Conservation (phyloP, 2,329 filamentous ascomycete genomes). For the Zasmidium angulare region DNA sequence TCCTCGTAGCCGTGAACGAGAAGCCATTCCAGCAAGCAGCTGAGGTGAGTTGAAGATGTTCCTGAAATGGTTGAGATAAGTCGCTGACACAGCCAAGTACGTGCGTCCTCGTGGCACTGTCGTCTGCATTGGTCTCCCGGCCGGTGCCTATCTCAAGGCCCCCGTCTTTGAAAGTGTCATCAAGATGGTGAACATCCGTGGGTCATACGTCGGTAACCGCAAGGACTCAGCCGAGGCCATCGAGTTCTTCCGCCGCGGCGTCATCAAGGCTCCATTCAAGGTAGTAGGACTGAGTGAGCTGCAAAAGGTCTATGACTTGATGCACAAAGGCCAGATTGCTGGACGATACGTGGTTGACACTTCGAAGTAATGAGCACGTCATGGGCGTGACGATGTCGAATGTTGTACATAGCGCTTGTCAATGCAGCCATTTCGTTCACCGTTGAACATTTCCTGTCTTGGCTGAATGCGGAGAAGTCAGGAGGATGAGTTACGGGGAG, state of each 20-base stretch:
- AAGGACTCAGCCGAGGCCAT: slow-evolving; percentile 84
- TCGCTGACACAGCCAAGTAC: slow-evolving; percentile 53
- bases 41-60: slow-evolving; percentile 40
- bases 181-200: slow-evolving; percentile 70
- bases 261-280: slow-evolving; percentile 89
- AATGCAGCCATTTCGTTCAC: neutral
- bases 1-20: slow-evolving; percentile 83
- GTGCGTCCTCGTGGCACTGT: slow-evolving; percentile 79
- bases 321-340: slow-evolving; percentile 67
- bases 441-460: neutral
- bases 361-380: slow-evolving; percentile 50
- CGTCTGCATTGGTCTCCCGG: slow-evolving; percentile 85
- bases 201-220: slow-evolving; percentile 90
- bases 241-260: slow-evolving; percentile 80
- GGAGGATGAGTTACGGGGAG: neutral
- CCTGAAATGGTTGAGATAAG: neutral
- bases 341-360: slow-evolving; percentile 79
- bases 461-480: neutral
- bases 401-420: slow-evolving; percentile 4
- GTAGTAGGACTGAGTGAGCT: slow-evolving; percentile 77
- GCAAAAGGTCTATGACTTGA: slow-evolving; percentile 73
- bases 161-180: slow-evolving; percentile 88
- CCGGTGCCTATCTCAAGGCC: slow-evolving; percentile 74
- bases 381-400: slow-evolving; percentile 5
- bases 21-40: slow-evolving; percentile 95